Conservation (phyloP, 2,329 filamentous ascomycete species). For the Fusarium pseudonygamai region DNA sequence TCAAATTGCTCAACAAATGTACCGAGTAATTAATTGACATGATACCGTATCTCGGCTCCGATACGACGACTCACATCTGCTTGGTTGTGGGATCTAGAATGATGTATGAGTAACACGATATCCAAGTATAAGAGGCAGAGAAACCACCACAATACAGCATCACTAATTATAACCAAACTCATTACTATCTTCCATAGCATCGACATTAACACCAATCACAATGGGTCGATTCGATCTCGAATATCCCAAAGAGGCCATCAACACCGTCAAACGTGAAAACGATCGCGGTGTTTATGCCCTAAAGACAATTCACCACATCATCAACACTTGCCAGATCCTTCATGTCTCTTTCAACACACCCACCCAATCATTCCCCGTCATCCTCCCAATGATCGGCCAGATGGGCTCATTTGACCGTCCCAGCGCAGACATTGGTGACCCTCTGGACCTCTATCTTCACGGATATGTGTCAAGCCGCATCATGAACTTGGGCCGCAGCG, state of each 20-base stretch:
- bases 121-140: slow-evolving; percentile 9
- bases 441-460: slow-evolving; percentile 82
- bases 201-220: neutral
- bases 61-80: neutral
- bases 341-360: slow-evolving; percentile 80
- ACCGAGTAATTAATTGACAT: neutral
- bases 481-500: slow-evolving; percentile 67
- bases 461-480: slow-evolving; percentile 84
- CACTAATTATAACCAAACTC: neutral
- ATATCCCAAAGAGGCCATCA: slow-evolving; percentile 71
- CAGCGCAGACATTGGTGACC: slow-evolving; percentile 68
- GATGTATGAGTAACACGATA: neutral
- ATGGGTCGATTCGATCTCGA: slow-evolving; percentile 56
- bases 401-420: slow-evolving; percentile 77
- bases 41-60: slow-evolving; percentile 9
- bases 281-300: slow-evolving; percentile 76
- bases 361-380: slow-evolving; percentile 75
- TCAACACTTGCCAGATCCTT: slow-evolving; percentile 78
- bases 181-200: neutral
- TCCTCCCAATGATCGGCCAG: slow-evolving; percentile 86
- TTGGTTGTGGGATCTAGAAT: neutral
- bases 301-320: slow-evolving; percentile 75
- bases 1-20: neutral
- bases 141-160: neutral
- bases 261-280: slow-evolving; percentile 74